Percentiles rank a stretch among this genome's conserved stretches.
These are phyloP conservation scores for Erythrophleum fordii DNA, from an alignment of 306 rosid species.

Conservation along the genomic window DNA sequence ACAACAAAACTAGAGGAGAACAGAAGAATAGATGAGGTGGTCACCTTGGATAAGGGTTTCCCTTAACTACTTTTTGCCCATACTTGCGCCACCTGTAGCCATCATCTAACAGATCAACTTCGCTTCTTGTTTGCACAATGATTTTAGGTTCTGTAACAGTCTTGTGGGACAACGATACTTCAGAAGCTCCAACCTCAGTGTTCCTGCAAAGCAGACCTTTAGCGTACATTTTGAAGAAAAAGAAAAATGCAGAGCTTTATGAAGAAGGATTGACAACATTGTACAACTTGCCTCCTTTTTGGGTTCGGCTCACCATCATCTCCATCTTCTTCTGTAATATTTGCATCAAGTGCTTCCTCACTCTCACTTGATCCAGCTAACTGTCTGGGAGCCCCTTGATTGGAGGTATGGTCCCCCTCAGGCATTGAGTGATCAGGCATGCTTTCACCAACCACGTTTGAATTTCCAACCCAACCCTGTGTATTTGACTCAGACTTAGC, in stretches of 20 bases:
- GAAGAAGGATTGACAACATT: conserved; percentile 23
- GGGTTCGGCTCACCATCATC: conserved; percentile 73
- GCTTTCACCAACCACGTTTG: conserved; percentile 53
- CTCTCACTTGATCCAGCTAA: conserved; percentile 67
- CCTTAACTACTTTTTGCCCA: conserved; percentile 98
- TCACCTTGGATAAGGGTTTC: conserved; percentile 98
- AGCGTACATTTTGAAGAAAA: conserved; percentile 22
- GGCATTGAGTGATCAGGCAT: conserved; percentile 45
- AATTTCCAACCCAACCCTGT: conserved; percentile 60
- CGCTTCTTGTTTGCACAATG: conserved; percentile 93
- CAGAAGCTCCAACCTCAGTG: conserved; percentile 61
- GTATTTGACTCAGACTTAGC: conserved; percentile 61
- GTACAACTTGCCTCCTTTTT: conserved; percentile 72
- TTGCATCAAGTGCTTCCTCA: conserved; percentile 66
- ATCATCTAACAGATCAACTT: conserved; percentile 95
- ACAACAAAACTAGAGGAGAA: conserved; percentile 27
- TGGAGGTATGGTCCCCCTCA: conserved; percentile 52
- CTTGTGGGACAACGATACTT: conserved; percentile 70
- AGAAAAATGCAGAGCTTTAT: conserved; percentile 6
- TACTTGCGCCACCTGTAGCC: conserved; percentile 98
- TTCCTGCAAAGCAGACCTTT: conserved; percentile 61
- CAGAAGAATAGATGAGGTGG: conserved; percentile 24
- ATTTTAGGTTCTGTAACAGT: conserved; percentile 93
- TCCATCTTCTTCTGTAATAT: conserved; percentile 62
- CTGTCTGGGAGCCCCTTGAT: conserved; percentile 50